phyloP scores from a whole-genome alignment of 2,329 filamentous ascomycete genomes.

The Trichoderma aggressivum region DNA sequence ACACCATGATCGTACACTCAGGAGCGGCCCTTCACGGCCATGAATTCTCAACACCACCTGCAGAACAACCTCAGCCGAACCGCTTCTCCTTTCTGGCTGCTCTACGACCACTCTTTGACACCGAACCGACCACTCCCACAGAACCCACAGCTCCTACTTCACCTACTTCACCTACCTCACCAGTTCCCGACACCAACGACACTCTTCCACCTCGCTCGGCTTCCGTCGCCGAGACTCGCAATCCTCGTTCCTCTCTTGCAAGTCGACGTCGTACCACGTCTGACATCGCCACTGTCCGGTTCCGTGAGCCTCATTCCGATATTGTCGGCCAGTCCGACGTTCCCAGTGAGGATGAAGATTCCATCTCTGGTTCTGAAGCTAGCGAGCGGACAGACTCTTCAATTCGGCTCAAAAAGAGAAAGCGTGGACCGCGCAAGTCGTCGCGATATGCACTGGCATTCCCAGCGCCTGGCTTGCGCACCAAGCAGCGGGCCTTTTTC shows the following conservation, averaged over 20 bases:
- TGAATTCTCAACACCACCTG: slow-evolving; percentile 47
- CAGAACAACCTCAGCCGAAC: slow-evolving; percentile 32
- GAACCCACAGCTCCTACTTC: not conserved
- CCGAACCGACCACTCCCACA: slow-evolving; percentile 22
- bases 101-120: slow-evolving; percentile 35
- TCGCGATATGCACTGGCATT: slow-evolving; percentile 67
- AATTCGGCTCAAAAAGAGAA: slow-evolving; percentile 38
- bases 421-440: slow-evolving; percentile 50
- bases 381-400: slow-evolving; percentile 46
- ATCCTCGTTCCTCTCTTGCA: slow-evolving; percentile 10
- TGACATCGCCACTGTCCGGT: slow-evolving; percentile 43
- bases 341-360: slow-evolving; percentile 50
- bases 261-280: slow-evolving; percentile 34
- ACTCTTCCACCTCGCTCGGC: not conserved
- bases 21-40: slow-evolving; percentile 59
- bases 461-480: slow-evolving; percentile 56
- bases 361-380: slow-evolving; percentile 39
- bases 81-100: slow-evolving; percentile 43
- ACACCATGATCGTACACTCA: slow-evolving; percentile 55
- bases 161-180: not conserved
- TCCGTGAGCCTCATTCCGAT: slow-evolving; percentile 37
- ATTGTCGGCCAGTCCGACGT: slow-evolving; percentile 25
- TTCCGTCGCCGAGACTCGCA: slow-evolving; percentile 5
- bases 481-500: slow-evolving; percentile 62
- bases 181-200: not conserved